These are phyloP conservation scores for Persicaria tinctoria DNA, from an alignment of 148 eudicot species.

Conservation along the genomic window DNA sequence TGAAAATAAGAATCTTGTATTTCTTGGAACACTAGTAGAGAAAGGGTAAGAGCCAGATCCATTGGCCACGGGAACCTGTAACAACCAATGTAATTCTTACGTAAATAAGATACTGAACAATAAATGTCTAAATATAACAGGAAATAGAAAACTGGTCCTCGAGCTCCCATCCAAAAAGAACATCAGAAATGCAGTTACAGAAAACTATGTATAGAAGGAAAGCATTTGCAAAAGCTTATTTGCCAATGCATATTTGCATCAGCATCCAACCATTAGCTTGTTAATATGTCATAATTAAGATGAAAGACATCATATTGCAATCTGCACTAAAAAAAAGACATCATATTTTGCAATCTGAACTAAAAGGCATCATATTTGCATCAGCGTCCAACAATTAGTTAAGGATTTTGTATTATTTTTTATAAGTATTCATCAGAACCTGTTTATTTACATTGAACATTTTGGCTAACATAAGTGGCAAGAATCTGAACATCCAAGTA, in stretches of 20 bases:
- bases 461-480: neutral
- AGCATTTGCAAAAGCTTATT: neutral
- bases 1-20: slow-evolving; percentile 88
- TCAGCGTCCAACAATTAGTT: too few species aligned
- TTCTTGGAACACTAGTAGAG: slow-evolving; percentile 82
- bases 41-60: slow-evolving; percentile 83
- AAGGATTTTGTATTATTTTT: too few species aligned
- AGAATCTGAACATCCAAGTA: neutral
- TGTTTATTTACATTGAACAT: neutral
- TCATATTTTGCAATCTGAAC: slow-evolving; percentile 7
- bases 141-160: neutral
- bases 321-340: slow-evolving; percentile 1
- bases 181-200: neutral
- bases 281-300: neutral
- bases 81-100: slow-evolving; percentile 6
- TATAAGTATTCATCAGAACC: neutral
- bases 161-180: neutral
- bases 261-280: neutral
- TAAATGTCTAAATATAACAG: neutral
- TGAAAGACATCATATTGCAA: neutral
- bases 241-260: neutral
- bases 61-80: slow-evolving; percentile 97
- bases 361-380: neutral
- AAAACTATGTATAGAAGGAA: neutral
- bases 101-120: neutral